Evolutionary conservation across 2,329 filamentous ascomycete genomes (phyloP), one percentile per base, ranked within the genome.

Genomic region (Xylariaceae sp.): DNA sequence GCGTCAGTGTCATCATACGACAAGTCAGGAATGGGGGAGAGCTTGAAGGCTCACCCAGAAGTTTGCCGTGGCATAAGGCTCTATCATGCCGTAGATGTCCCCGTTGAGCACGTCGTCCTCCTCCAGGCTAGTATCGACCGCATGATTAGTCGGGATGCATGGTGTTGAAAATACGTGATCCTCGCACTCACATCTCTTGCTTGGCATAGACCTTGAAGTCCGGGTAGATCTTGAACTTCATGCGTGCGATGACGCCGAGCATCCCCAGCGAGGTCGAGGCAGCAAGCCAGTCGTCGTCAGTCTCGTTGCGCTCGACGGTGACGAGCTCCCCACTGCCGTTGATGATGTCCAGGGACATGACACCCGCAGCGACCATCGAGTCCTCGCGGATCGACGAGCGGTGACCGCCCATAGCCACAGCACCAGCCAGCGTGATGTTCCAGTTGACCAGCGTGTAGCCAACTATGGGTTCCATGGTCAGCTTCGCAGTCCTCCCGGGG

Each of bases 371-470:
- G 3, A 72, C 68, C 50, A 66, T 68, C 4, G 66, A 65, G 18
- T 67, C 59, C 41, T 70, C 65, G 10, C 64, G 52, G 12, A 71
- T 55, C 12, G 65, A 65, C 1, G 61, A 65, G 11, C 68, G 58
- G 42, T 72, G 68, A 3, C 66, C 68, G 1, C 68, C 68, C 68
- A 72, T 72, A 4, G 68, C 68, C 4, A 71, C 60, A 24, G 62
- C 63, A 11, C 67, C 68, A 1, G 64, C 67, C 22, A 71, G 55
- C 5, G 63, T 68, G 34, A 71, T 71, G 40, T 71, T 71, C 68
- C 68, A 72, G 45, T 71, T 72, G 4, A 71, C 67, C 4, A 72
- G 52, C 1, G 66, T 67, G 33, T 68, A 69, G 13, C 67, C 67
- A 27, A 70, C n/a, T n/a, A n/a, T n/a, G n/a, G n/a, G n/a, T n/a